Conservation (phyloP, 176 grass and related monocot species). For the Oryza australiensis region DNA sequence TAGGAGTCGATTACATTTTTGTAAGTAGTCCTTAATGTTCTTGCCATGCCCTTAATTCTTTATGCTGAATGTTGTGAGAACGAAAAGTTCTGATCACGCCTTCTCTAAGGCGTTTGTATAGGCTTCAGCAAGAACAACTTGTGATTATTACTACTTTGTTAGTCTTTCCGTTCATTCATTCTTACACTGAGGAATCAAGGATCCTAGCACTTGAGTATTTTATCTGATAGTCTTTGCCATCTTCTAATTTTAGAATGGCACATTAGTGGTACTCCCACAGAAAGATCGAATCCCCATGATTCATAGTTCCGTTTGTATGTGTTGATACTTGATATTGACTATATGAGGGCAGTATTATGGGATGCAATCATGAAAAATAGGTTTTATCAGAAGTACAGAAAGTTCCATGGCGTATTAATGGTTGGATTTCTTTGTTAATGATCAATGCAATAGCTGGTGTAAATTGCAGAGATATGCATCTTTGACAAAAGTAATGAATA, state of each 20-base stretch:
- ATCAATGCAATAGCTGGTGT: neutral
- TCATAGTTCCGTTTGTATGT: constrained; percentile 1
- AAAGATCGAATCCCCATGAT: neutral
- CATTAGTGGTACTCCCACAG: neutral
- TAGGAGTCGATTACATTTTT: neutral
- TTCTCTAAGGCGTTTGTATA: neutral
- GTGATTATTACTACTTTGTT: neutral
- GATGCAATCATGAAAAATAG: neutral
- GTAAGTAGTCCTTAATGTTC: constrained; percentile 5
- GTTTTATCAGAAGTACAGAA: neutral
- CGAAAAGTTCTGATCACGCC: neutral
- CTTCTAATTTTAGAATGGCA: neutral
- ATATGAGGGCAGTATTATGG: neutral
- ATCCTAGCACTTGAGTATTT: neutral
- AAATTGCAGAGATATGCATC: constrained; percentile 14
- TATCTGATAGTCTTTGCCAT: neutral
- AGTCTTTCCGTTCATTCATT: neutral
- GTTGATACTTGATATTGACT: neutral
- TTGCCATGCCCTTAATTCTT: neutral
- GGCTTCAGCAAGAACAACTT: neutral
- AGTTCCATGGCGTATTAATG: neutral
- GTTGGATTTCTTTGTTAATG: constrained; percentile 11
- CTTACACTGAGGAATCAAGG: neutral
- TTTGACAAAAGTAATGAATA: neutral
- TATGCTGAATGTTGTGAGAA: neutral